Base-by-base conservation (phyloP, 2,329 filamentous ascomycete species). In the Botryosphaeria dothidea region DNA sequence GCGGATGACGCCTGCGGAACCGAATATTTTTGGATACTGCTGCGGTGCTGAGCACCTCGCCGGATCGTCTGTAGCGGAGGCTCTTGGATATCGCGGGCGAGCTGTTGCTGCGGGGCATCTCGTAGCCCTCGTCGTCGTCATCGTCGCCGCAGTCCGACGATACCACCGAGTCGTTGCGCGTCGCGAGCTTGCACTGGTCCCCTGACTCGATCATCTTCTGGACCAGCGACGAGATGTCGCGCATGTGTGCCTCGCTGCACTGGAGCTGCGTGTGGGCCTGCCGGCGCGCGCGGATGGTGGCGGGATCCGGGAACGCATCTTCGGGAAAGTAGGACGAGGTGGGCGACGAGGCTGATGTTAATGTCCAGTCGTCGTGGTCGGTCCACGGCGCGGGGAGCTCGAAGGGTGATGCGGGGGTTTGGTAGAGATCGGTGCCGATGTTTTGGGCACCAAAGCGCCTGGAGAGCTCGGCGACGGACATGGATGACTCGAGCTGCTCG, bases 191-290 rank as follows among this genome's bases (percentile, higher is more conserved):
- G 72, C 80, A 82, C 66, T 82, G 80, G 65, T 81, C 77, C 56
- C 75, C 73, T 38, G 69, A 68, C 2, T 77, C 69, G 61, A 81
- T 73, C 75, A 82, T 81, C 65, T 75, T 75, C 66, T 76, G 69
- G 25, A 81, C 78, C 17, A 82, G 73, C 27, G 72, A 71, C 13
- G 77, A 74, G 49, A 82, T 78, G 68, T 81, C 79, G 25, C 74
- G 73, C 38, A 75, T 70, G 66, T 80, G 78, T 4, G 75, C 71
- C 3, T 74, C 64, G 64, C 71, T 74, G 74, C 78, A 81, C 60
- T 81, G 76, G 67, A 79, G 68, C 52, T 78, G 74, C 34, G 75
- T 74, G 69, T 74, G 78, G 25, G 72, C 69, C 67, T 82, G 80
- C 45, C 80, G 74, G 64, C 77, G 77, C 69, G 75, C 72, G 38